Percentiles rank a stretch among this genome's conserved stretches.
Evolutionary conservation across 192 early-diverging fungal species (phyloP).

Genomic region (Backusella westeae): DNA sequence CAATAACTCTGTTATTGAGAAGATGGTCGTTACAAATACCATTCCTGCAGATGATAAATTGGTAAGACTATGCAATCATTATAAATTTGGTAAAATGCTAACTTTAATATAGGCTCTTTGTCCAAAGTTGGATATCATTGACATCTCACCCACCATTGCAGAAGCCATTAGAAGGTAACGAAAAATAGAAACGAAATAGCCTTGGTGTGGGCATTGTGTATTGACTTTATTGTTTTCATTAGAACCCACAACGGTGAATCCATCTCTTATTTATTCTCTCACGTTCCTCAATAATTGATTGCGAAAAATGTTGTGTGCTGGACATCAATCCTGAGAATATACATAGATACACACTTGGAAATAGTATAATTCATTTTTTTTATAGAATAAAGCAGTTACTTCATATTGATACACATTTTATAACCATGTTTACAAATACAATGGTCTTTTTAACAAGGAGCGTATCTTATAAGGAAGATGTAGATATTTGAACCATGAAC

Average conservation of each 20-base stretch:
- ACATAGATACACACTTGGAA: not conserved
- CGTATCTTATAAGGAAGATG: too few relatives aligned
- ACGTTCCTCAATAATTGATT: conserved; percentile 33
- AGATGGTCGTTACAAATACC: conserved; percentile 78
- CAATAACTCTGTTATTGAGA: conserved; percentile 69
- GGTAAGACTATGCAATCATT: not conserved
- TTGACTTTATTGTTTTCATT: not conserved
- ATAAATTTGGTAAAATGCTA: not conserved
- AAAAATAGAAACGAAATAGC: not conserved
- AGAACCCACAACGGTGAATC: conserved; percentile 70
- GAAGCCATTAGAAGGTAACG: conserved; percentile 61
- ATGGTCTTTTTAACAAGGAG: too few relatives aligned
- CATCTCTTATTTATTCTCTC: conserved; percentile 59
- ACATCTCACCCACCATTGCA: conserved; percentile 72
- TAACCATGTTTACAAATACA: too few relatives aligned
- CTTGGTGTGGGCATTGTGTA: not conserved
- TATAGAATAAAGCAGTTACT: not conserved
- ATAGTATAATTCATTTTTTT: not conserved
- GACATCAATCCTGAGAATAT: conserved; percentile 1
- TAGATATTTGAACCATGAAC: too few relatives aligned
- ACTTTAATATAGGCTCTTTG: conserved; percentile 38
- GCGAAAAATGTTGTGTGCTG: not conserved
- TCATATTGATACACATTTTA: not conserved
- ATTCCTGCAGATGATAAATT: conserved; percentile 80
- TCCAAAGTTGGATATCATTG: conserved; percentile 79